These are phyloP conservation scores for Podospora bellae-mahoneyi DNA, from an alignment of 495 filamentous ascomycete genomes.

Conservation along the genomic window DNA sequence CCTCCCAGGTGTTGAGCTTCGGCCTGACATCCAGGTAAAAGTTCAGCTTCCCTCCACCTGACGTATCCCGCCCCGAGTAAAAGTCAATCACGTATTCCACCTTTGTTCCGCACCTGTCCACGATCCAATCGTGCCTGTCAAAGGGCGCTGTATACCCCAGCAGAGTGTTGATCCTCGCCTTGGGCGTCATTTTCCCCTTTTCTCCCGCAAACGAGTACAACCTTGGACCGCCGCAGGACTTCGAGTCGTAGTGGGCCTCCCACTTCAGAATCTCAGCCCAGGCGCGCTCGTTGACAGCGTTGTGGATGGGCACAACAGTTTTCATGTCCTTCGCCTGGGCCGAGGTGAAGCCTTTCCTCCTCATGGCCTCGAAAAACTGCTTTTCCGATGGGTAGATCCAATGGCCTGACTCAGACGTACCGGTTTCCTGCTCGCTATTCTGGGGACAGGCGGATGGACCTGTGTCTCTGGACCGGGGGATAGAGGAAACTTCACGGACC, in stretches of 20 bases:
- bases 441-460: slow-evolving; percentile 51
- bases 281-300: slow-evolving; percentile 89
- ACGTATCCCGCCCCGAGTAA: slow-evolving; percentile 70
- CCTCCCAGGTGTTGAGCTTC: slow-evolving; percentile 89
- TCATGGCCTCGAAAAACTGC: slow-evolving; percentile 94
- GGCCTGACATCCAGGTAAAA: slow-evolving; percentile 95
- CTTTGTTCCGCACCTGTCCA: slow-evolving; percentile 84
- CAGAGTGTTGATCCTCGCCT: slow-evolving; percentile 73
- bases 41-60: slow-evolving; percentile 62
- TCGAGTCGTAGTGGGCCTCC: slow-evolving; percentile 60
- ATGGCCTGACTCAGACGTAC: slow-evolving; percentile 68
- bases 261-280: slow-evolving; percentile 81
- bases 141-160: slow-evolving; percentile 89
- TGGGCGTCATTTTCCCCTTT: slow-evolving; percentile 65
- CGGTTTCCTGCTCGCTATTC: slow-evolving; percentile 71
- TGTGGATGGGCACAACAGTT: slow-evolving; percentile 93
- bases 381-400: slow-evolving; percentile 97
- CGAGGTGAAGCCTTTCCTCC: slow-evolving; percentile 64
- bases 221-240: slow-evolving; percentile 71
- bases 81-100: slow-evolving; percentile 98
- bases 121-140: slow-evolving; percentile 95
- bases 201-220: slow-evolving; percentile 81
- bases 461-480: slow-evolving; percentile 62
- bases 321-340: slow-evolving; percentile 68
- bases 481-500: slow-evolving; percentile 74